These are phyloP conservation scores for Cladosporium austrohemisphaericum DNA, from an alignment of 2,329 filamentous ascomycete genomes.

Conservation along the genomic window DNA sequence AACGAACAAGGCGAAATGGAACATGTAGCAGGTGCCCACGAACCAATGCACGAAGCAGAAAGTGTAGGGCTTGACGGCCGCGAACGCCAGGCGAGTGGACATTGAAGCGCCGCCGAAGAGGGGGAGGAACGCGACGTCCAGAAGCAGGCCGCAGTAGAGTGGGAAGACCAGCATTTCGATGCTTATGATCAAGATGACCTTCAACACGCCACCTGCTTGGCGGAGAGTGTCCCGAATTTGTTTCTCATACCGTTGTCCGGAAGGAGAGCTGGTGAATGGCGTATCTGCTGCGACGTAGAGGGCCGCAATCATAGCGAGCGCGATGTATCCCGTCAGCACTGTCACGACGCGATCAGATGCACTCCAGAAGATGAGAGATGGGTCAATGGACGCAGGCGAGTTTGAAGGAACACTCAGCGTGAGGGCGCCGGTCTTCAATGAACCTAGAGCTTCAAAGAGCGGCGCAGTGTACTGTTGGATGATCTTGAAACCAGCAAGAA, in stretches of 20 bases:
- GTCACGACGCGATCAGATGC: conserved; percentile 62
- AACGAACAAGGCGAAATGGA: conserved; percentile 97
- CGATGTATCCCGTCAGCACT: conserved; percentile 74
- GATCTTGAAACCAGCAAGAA: conserved; percentile 15
- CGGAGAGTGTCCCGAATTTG: conserved; percentile 76
- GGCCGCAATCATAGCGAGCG: conserved; percentile 69
- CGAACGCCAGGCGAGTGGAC: conserved; percentile 73
- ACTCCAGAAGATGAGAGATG: conserved; percentile 41
- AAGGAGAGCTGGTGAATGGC: conserved; percentile 60
- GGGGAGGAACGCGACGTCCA: conserved; percentile 83
- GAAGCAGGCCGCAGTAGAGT: conserved; percentile 85
- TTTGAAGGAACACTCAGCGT: conserved; percentile 18
- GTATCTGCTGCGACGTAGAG: conserved; percentile 73
- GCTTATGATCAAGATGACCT: conserved; percentile 96
- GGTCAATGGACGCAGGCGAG: conserved; percentile 29
- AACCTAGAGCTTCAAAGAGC: conserved; percentile 21
- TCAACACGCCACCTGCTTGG: conserved; percentile 94
- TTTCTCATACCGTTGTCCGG: conserved; percentile 62
- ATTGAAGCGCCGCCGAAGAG: conserved; percentile 81
- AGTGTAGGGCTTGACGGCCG: conserved; percentile 73
- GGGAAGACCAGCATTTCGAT: conserved; percentile 99
- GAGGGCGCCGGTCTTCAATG: conserved; percentile 22
- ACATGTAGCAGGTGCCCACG: conserved; percentile 98
- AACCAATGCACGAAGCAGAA: conserved; percentile 99
- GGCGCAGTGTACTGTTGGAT: conserved; percentile 20